phyloP scores from a whole-genome alignment of 2,329 filamentous ascomycete genomes.

The Bipolaris cookei region DNA sequence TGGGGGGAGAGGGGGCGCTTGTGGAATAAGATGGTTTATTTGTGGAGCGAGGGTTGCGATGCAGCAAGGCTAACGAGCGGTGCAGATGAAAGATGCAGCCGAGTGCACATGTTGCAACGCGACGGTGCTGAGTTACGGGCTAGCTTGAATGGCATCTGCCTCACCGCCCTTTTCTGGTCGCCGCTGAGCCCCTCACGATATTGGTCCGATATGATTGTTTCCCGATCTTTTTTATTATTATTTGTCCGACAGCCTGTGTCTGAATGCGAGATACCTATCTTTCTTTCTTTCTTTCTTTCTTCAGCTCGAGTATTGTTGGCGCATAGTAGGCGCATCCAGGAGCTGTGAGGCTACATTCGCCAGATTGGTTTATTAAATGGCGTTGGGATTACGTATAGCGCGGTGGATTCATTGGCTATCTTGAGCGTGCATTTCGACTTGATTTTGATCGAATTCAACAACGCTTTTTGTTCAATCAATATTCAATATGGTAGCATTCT shows the following conservation, averaged over 20 bases:
- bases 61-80: too few species aligned
- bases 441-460: not conserved
- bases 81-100: too few species aligned
- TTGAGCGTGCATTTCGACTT: not conserved
- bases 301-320: conserved; percentile 3
- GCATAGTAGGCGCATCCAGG: not conserved
- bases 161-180: not conserved
- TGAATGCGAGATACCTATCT: not conserved
- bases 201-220: not conserved
- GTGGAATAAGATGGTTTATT: too few species aligned
- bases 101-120: too few species aligned
- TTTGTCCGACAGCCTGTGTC: not conserved
- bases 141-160: not conserved
- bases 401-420: not conserved
- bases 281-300: not conserved
- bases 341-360: not conserved
- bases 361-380: not conserved
- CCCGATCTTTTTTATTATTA: not conserved
- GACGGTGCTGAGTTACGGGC: not conserved
- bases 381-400: not conserved
- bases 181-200: not conserved
- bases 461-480: not conserved
- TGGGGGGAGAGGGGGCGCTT: not conserved
- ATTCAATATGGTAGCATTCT: not conserved
- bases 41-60: too few species aligned